phyloP scores from a whole-genome alignment of 495 filamentous ascomycete genomes.

The Entonaema liquescens region DNA sequence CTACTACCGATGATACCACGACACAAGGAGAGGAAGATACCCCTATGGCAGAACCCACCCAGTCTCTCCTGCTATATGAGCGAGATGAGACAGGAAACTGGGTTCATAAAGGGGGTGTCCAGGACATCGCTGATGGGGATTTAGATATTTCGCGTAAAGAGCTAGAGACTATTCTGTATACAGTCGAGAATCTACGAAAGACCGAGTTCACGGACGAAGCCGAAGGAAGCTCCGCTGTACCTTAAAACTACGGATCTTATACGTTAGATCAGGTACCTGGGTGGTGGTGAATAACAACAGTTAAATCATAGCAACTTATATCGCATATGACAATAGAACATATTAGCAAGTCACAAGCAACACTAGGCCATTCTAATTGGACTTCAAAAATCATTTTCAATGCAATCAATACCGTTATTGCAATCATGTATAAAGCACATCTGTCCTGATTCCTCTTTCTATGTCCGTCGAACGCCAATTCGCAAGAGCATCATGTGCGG shows the following conservation, averaged over 20 bases:
- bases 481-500: conserved; percentile 19
- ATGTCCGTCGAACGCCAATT: conserved; percentile 42
- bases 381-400: conserved; percentile 6
- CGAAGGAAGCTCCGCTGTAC: conserved; percentile 28
- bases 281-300: not conserved
- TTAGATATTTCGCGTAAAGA: conserved; percentile 49
- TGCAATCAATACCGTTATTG: conserved; percentile 35
- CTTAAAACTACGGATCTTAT: not conserved
- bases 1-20: not conserved
- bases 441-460: conserved; percentile 36
- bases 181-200: conserved; percentile 78
- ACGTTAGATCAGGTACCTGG: not conserved
- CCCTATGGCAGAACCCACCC: not conserved
- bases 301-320: not conserved
- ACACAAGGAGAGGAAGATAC: conserved; percentile 35
- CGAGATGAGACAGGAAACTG: conserved; percentile 29
- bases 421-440: conserved; percentile 31
- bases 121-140: conserved; percentile 35
- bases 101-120: conserved; percentile 19
- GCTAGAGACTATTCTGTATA: conserved; percentile 71
- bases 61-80: conserved; percentile 32
- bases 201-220: conserved; percentile 56
- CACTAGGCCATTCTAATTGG: not conserved
- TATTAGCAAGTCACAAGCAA: not conserved
- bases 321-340: not conserved